Conservation (phyloP, 805 yeast genomes). For the Candida golubevii region DNA sequence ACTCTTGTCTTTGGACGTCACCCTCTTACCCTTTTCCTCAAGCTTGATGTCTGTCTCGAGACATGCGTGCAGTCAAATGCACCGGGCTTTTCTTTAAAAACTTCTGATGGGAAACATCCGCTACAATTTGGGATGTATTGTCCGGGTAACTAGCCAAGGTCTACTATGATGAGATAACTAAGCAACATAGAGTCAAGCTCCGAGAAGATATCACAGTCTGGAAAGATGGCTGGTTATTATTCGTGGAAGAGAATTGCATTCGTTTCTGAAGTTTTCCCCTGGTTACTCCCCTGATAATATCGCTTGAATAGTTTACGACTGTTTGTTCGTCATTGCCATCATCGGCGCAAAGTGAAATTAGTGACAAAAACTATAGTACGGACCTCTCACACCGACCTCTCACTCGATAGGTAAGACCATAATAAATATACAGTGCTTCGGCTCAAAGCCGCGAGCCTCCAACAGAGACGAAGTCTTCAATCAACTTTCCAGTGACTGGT, state of each 20-base stretch:
- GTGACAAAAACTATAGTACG: slow-evolving; percentile 3
- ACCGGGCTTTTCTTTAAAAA: slow-evolving; percentile 44
- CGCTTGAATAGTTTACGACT: slow-evolving; percentile 6
- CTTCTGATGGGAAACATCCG: not conserved
- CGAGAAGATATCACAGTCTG: slow-evolving; percentile 52
- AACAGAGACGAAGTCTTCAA: slow-evolving; percentile 10
- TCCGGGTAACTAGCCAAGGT: slow-evolving; percentile 8
- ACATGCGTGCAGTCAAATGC: slow-evolving; percentile 59
- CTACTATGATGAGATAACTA: slow-evolving; percentile 63
- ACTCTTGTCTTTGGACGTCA: slow-evolving; percentile 67
- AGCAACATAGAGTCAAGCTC: slow-evolving; percentile 92
- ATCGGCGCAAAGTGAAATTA: not conserved
- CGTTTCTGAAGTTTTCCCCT: slow-evolving; percentile 26
- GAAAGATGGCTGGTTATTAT: slow-evolving; percentile 40
- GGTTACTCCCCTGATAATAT: slow-evolving; percentile 6
- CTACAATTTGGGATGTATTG: slow-evolving; percentile 8
- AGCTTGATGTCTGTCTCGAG: slow-evolving; percentile 27
- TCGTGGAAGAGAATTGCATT: slow-evolving; percentile 70
- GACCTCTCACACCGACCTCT: slow-evolving; percentile 4
- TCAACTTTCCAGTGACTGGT: slow-evolving; percentile 44
- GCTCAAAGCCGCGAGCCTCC: no score
- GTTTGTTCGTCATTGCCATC: not conserved
- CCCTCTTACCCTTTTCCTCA: slow-evolving; percentile 5
- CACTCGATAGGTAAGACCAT: not conserved
- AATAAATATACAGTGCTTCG: slow-evolving; percentile 1